Base-by-base conservation (phyloP, 2,329 filamentous ascomycete genomes). In the Aspergillus sp. region DNA sequence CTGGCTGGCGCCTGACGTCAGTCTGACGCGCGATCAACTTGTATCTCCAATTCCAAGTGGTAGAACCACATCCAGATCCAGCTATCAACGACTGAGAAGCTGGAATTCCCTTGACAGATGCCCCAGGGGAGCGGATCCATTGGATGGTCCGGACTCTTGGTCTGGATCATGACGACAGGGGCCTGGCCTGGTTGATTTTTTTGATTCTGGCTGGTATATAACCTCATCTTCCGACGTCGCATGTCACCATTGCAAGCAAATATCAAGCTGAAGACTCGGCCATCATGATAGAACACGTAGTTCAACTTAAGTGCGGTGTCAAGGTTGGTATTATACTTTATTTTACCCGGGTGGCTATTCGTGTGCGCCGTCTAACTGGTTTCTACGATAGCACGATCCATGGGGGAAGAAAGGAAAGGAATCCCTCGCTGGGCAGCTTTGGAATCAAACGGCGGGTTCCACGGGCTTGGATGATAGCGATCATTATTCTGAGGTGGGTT, bases 331-430 rank as follows among this genome's bases (percentile, higher is more conserved):
- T 27, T 30, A 17, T 17, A 11, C 12, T 42, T 42, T 15, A 19
- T 8, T 19, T 9, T 8, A 22, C 7, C 17, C 22, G 17, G n/a
- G 7, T 24, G 24, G 7, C 42, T 42, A 27, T 9, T 22, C 12
- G 44, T 24, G 12, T 4, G 8, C 24, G 27, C 27, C 17, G 15
- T 34, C 12, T 45, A 19, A 47, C 41, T 20, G 24, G 27, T 30
- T 45, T n/a, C 51, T 2, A 19, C 7, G 42, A 22, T 13, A 86
- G 73, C 80, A 86, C 64, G 90, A 90, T 63, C 80, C 83, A 11
- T 92, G 89, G 88, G 89, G 89, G 2, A 89, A 86, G 69, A 80
- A 83, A 64, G 89, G 89, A 27, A 80, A 79, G 13, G 71, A 87
- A 2, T 91, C 88, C 0, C 72, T 90, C 12, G 86, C 87, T 12